phyloP scores from a whole-genome alignment of 768 basidiomycete species.

The Collybia nuda region DNA sequence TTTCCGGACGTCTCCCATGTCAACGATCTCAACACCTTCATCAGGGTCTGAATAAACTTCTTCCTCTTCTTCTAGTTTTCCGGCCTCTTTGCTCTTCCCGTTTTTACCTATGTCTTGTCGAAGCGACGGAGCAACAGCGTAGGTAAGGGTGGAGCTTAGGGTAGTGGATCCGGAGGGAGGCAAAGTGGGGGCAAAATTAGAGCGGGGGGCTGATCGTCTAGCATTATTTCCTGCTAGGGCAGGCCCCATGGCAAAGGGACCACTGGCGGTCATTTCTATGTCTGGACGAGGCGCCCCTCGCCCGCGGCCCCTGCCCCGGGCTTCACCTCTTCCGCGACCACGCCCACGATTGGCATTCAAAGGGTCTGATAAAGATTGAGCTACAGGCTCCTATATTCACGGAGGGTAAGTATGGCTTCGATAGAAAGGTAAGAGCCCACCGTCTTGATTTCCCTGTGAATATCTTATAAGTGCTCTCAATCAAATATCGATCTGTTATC shows the following conservation, averaged over 20 bases:
- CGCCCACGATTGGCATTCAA: constrained; percentile 43
- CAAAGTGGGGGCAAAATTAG: constrained; percentile 51
- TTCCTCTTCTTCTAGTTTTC: constrained; percentile 44
- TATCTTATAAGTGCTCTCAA: constrained; percentile 3
- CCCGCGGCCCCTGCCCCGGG: constrained; percentile 53
- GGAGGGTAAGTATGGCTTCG: neutral
- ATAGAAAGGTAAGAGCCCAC: constrained; percentile 33
- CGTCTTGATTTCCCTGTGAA: constrained; percentile 60
- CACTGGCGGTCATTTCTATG: constrained; percentile 80
- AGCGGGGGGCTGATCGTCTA: constrained; percentile 50
- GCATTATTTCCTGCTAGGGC: constrained; percentile 59
- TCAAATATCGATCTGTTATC: constrained; percentile 9
- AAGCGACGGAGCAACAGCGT: constrained; percentile 47
- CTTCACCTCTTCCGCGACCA: constrained; percentile 48
- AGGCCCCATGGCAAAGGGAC: constrained; percentile 87
- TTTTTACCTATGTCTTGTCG: constrained; percentile 38
- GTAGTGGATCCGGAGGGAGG: constrained; percentile 38
- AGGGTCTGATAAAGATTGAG: constrained; percentile 27
- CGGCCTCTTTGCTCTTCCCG: constrained; percentile 22
- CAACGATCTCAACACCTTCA: constrained; percentile 84
- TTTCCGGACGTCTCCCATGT: constrained; percentile 72
- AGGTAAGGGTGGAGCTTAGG: constrained; percentile 50
- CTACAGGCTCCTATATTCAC: constrained; percentile 44
- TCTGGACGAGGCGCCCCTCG: constrained; percentile 50
- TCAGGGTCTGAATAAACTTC: constrained; percentile 87